Conservation (phyloP, 2,329 filamentous ascomycete species). For the Colletotrichum plurivorum region DNA sequence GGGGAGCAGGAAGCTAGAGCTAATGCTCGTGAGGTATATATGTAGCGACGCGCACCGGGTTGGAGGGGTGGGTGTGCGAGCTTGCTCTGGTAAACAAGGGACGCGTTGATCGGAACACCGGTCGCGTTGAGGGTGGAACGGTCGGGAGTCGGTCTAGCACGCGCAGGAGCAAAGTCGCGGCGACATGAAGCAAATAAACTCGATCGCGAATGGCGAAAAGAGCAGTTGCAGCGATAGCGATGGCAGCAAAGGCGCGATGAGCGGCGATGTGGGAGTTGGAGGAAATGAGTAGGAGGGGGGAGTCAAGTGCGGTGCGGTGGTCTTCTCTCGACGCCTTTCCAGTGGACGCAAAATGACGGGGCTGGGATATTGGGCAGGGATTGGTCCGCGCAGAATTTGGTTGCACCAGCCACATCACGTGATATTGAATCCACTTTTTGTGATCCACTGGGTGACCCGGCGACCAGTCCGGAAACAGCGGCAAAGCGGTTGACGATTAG, state of each 20-base stretch:
- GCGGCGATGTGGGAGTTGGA: slow-evolving; percentile 39
- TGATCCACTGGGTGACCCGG: slow-evolving; percentile 27
- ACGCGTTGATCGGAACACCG: slow-evolving; percentile 42
- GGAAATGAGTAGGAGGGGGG: slow-evolving; percentile 40
- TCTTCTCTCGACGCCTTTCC: slow-evolving; percentile 37
- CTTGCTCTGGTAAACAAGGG: slow-evolving; percentile 44
- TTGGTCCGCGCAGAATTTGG: slow-evolving; percentile 36
- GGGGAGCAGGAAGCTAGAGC: slow-evolving; percentile 27
- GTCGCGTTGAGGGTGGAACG: slow-evolving; percentile 39
- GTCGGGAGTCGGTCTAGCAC: slow-evolving; percentile 33
- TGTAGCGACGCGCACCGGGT: slow-evolving; percentile 38
- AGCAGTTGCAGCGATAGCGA: slow-evolving; percentile 37
- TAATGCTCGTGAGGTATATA: slow-evolving; percentile 30
- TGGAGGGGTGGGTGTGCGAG: slow-evolving; percentile 28
- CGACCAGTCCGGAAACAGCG: slow-evolving; percentile 37
- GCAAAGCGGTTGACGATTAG: slow-evolving; percentile 7
- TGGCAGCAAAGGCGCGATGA: slow-evolving; percentile 38
- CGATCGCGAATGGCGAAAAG: slow-evolving; percentile 34
- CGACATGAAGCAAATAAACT: slow-evolving; percentile 39
- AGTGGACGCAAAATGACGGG: slow-evolving; percentile 42
- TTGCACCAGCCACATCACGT: slow-evolving; percentile 41
- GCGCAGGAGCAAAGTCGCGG: slow-evolving; percentile 31
- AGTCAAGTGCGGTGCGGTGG: slow-evolving; percentile 38
- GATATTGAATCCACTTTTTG: slow-evolving; percentile 26
- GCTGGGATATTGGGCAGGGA: slow-evolving; percentile 40